Evolutionary conservation across 257 asterid species (phyloP).

Genomic region (Handroanthus guayacan): DNA sequence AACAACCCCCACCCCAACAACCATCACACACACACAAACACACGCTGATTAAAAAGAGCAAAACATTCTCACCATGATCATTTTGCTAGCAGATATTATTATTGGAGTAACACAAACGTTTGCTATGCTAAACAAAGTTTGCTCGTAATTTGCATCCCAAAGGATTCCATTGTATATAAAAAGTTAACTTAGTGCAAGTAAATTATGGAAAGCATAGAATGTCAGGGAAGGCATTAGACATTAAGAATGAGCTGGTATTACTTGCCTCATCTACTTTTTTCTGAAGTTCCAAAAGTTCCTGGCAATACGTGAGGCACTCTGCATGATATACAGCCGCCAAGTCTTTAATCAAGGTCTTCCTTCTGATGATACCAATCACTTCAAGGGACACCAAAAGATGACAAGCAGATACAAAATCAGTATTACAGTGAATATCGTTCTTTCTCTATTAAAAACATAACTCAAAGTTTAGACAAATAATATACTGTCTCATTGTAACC

Average conservation of each 20-base stretch:
- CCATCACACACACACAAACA: too few relatives aligned
- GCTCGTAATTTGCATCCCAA: background rate
- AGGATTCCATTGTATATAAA: background rate
- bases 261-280: slow-evolving; percentile 81
- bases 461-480: background rate
- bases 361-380: slow-evolving; percentile 90
- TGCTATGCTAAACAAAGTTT: background rate
- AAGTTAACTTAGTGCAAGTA: background rate
- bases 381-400: slow-evolving; percentile 34
- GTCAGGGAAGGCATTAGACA: slow-evolving; percentile 7
- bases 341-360: slow-evolving; percentile 89
- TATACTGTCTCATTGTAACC: background rate
- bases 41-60: too few relatives aligned
- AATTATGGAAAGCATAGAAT: background rate
- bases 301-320: slow-evolving; percentile 93
- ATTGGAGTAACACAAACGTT: background rate
- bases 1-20: background rate
- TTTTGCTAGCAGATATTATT: slow-evolving; percentile 1
- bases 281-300: slow-evolving; percentile 89
- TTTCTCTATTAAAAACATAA: slow-evolving; percentile 1
- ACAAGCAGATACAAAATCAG: slow-evolving; percentile 19
- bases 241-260: slow-evolving; percentile 9
- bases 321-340: slow-evolving; percentile 90
- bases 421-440: background rate
- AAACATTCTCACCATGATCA: background rate